phyloP scores from a whole-genome alignment of 139 green algal species.

The Chlorella sp. region DNA sequence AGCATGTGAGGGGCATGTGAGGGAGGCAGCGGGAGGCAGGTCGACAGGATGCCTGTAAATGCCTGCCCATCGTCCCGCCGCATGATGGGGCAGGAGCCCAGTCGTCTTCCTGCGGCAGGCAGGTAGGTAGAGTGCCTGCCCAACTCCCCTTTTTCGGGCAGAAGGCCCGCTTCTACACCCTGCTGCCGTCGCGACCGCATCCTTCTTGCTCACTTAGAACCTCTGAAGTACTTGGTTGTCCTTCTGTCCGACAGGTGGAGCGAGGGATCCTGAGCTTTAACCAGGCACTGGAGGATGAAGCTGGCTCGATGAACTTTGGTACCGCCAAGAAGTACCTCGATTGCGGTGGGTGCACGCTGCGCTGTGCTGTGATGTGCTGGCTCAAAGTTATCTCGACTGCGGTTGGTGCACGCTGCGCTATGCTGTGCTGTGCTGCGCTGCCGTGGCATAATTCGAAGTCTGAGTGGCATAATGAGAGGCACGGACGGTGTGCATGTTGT shows the following conservation, averaged over 20 bases:
- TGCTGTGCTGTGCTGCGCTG: too few relatives aligned
- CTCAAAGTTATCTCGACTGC: not conserved
- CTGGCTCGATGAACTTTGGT: not conserved
- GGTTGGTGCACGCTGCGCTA: too few relatives aligned
- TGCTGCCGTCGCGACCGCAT: not conserved
- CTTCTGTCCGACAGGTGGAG: not conserved
- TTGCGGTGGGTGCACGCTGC: too few relatives aligned
- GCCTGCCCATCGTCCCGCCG: too few relatives aligned
- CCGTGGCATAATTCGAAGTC: not conserved
- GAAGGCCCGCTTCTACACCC: too few relatives aligned
- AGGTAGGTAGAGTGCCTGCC: too few relatives aligned
- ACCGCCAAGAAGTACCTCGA: not conserved
- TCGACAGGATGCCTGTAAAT: too few relatives aligned
- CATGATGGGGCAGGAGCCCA: too few relatives aligned
- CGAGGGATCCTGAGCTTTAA: not conserved
- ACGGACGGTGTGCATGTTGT: not conserved
- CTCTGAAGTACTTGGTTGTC: not conserved
- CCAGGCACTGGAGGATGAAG: not conserved
- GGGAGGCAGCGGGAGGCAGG: too few relatives aligned
- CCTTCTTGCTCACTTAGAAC: too few relatives aligned
- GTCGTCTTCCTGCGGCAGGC: too few relatives aligned
- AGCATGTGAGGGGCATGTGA: not conserved
- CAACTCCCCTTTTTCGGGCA: not conserved
- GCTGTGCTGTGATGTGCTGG: too few relatives aligned
- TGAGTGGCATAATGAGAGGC: not conserved